These are phyloP conservation scores for Neurospora sp. DNA, from an alignment of 495 filamentous ascomycete genomes.

Conservation along the genomic window DNA sequence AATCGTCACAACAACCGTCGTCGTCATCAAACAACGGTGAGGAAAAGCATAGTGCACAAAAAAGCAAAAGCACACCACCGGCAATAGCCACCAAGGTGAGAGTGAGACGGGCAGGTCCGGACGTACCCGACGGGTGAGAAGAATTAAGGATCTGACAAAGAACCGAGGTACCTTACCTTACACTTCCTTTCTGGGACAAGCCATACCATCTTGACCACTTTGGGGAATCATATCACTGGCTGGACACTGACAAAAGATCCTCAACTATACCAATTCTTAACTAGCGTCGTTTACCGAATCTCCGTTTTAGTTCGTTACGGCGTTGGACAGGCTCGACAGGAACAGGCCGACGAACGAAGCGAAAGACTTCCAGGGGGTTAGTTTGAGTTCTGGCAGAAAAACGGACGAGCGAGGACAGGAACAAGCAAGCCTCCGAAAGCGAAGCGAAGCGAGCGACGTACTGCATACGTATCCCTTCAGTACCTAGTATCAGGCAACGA, in stretches of 20 bases:
- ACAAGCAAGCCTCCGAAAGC: neutral
- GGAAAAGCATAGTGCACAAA: neutral
- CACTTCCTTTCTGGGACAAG: neutral
- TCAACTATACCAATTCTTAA: neutral
- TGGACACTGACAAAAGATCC: neutral
- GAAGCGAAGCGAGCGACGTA: neutral
- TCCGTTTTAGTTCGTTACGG: neutral
- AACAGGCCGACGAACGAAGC: neutral
- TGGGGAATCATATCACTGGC: neutral
- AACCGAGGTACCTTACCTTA: neutral
- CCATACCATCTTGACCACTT: neutral
- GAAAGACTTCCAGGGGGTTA: neutral
- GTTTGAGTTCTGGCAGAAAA: neutral
- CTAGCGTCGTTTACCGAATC: neutral
- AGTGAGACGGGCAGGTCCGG: neutral
- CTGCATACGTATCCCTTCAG: neutral
- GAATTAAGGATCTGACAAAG: constrained; percentile 14
- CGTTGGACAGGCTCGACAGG: neutral
- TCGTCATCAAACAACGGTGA: neutral
- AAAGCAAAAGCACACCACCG: neutral
- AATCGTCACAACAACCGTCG: neutral
- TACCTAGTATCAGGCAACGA: neutral
- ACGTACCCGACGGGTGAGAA: neutral
- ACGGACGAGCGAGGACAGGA: neutral
- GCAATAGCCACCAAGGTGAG: neutral